These are phyloP conservation scores for Austroboletus festivus DNA, from an alignment of 768 basidiomycete species.

Conservation along the genomic window DNA sequence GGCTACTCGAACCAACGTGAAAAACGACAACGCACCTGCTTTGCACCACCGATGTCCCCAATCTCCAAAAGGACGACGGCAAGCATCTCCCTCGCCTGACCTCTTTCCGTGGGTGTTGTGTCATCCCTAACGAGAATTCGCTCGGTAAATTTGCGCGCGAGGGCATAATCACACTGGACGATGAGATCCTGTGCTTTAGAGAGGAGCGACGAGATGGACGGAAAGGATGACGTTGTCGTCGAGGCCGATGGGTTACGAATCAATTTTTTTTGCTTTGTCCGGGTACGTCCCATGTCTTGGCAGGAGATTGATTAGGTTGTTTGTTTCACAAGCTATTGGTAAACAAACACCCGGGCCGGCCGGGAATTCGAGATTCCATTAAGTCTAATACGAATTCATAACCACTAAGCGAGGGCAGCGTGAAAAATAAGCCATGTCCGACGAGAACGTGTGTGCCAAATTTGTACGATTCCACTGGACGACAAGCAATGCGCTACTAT, in stretches of 20 bases:
- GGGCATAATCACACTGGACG: constrained; percentile 79
- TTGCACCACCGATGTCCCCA: constrained; percentile 73
- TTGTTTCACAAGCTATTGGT: constrained; percentile 14
- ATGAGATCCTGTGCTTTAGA: constrained; percentile 81
- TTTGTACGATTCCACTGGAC: too few relatives aligned
- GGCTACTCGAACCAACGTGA: not conserved
- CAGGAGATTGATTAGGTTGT: constrained; percentile 12
- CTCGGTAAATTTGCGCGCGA: constrained; percentile 68
- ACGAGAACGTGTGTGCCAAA: too few relatives aligned
- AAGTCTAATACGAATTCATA: too few relatives aligned
- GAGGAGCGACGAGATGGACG: constrained; percentile 53
- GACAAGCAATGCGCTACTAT: too few relatives aligned
- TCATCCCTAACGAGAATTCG: constrained; percentile 63
- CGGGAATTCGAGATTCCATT: too few relatives aligned
- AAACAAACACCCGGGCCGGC: too few relatives aligned
- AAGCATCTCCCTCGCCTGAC: constrained; percentile 74
- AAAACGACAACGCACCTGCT: constrained; percentile 45
- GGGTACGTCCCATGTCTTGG: constrained; percentile 51
- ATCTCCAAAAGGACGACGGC: constrained; percentile 77
- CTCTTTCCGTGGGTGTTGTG: constrained; percentile 42
- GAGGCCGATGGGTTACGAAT: constrained; percentile 17
- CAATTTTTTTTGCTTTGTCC: constrained; percentile 38
- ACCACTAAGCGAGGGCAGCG: too few relatives aligned
- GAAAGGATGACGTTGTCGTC: constrained; percentile 25
- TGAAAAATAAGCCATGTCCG: too few relatives aligned